Evolutionary conservation across 2,329 filamentous ascomycete species (phyloP), one percentile per base, ranked within the genome.

Genomic region (Plectosphaerella cucumerina): DNA sequence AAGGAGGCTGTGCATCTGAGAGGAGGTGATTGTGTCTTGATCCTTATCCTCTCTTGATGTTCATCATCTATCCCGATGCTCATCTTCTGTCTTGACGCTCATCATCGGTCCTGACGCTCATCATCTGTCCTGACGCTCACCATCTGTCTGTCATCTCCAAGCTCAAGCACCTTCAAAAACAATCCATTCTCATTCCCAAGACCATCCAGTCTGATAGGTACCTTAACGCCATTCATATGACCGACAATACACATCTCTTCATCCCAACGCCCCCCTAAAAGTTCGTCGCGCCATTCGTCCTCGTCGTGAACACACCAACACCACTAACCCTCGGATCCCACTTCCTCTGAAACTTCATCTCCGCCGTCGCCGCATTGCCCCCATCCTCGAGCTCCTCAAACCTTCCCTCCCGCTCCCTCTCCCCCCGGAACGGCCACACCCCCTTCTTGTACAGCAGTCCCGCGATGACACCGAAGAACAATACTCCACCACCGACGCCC

Each of bases 381-480:
- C 52, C 54, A 5, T 50, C 47, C 34, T 54, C 53, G 6, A 51
- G 10, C 26, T 55, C 53, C 22, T 56, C 54, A 20, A 56, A 37
- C 43, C 50, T 33, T 2, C 48, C 55, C 31, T 52, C 50, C 2
- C 17, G n/a, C 2, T 48, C n/a, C 23, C 48, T n/a, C 10, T 31
- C 41, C 35, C 33, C 21, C 23, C 35, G 35, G 35, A 56, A 56
- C 4, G 53, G 54, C 45, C 55, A 53, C 39, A 21, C 17, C 34
- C 47, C 23, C 44, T 55, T 56, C 17, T 51, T 37, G 47, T 56
- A 55, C 9, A 55, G 49, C 39, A 50, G 35, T 20, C 55, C 55
- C 20, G 50, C 17, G 9, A 53, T 15, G 17, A 53, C 46, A 9
- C 53, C 55, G 14, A 56, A 41, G 33, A 55, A 47, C n/a, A 55